Evolutionary conservation across 1,284 basidiomycete species (phyloP).

Genomic region (Vanrija pseudolonga): DNA sequence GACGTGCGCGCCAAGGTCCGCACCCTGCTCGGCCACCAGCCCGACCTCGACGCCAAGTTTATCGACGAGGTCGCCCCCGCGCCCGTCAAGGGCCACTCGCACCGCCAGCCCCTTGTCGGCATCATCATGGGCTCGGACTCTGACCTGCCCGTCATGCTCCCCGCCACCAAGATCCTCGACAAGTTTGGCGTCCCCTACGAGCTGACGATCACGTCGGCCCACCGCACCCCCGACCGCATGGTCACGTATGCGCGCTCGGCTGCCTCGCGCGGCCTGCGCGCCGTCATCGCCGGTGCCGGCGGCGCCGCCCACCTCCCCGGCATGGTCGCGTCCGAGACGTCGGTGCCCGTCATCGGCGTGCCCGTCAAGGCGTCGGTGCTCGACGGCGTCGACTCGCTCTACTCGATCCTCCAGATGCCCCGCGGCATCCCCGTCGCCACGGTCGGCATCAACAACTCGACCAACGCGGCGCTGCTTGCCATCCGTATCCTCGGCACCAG

Average conservation of each 20-base stretch:
- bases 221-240: conserved; percentile 87
- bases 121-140: conserved; percentile 99
- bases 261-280: conserved; percentile 65
- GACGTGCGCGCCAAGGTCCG: conserved; percentile 67
- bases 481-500: conserved; percentile 79
- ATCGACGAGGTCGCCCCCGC: conserved; percentile 59
- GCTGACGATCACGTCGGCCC: conserved; percentile 91
- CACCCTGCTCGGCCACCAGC: conserved; percentile 64
- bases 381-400: conserved; percentile 92
- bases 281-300: conserved; percentile 91
- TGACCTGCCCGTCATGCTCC: conserved; percentile 90
- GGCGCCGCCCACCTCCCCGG: conserved; percentile 97
- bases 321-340: conserved; percentile 94
- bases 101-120: conserved; percentile 75
- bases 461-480: conserved; percentile 89
- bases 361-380: conserved; percentile 92
- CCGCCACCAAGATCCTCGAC: conserved; percentile 80
- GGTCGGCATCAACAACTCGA: conserved; percentile 94
- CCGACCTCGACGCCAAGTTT: conserved; percentile 53
- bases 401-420: conserved; percentile 99
- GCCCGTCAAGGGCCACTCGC: conserved; percentile 50
- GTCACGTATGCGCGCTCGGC: conserved; percentile 78
- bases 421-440: conserved; percentile 95
- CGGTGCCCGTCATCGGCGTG: conserved; percentile 90
- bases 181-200: conserved; percentile 84